phyloP scores from a whole-genome alignment of 768 basidiomycete genomes.

The Mycena galericulata region DNA sequence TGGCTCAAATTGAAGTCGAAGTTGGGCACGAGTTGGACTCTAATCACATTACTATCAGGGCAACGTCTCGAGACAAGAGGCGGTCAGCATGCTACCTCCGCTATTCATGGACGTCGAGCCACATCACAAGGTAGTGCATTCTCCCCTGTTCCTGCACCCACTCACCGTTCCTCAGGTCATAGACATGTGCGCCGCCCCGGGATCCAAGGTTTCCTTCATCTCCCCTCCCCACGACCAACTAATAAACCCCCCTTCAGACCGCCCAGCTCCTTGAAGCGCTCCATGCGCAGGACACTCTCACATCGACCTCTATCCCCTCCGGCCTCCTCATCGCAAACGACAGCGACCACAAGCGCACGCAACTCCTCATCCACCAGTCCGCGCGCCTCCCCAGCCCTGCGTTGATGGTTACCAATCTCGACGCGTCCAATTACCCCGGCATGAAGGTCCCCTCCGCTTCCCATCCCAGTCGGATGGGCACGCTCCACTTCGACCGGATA shows the following conservation, averaged over 20 bases:
- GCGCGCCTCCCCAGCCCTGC: slow-evolving; percentile 92
- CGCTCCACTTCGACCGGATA: slow-evolving; percentile 90
- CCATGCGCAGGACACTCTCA: slow-evolving; percentile 80
- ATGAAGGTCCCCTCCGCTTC: slow-evolving; percentile 62
- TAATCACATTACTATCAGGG: slow-evolving; percentile 62
- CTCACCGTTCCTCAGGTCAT: slow-evolving; percentile 68
- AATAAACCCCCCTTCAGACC: slow-evolving; percentile 63
- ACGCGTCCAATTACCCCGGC: slow-evolving; percentile 87
- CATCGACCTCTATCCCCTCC: slow-evolving; percentile 75
- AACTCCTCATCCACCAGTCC: slow-evolving; percentile 98
- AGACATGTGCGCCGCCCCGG: slow-evolving; percentile 99
- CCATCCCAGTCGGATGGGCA: slow-evolving; percentile 53
- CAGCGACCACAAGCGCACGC: slow-evolving; percentile 92
- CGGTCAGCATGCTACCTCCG: slow-evolving; percentile 99
- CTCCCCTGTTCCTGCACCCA: background rate
- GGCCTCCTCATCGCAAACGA: slow-evolving; percentile 97
- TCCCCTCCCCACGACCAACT: background rate
- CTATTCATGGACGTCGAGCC: slow-evolving; percentile 95
- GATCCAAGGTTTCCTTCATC: slow-evolving; percentile 80
- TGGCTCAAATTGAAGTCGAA: too few relatives aligned
- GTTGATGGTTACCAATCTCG: slow-evolving; percentile 95
- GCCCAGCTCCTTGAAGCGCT: slow-evolving; percentile 96
- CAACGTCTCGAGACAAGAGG: slow-evolving; percentile 96
- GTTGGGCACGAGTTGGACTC: too few relatives aligned
- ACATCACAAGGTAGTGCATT: slow-evolving; percentile 77